Percentiles rank a stretch among this genome's conserved stretches.
Conservation (phyloP, 2,329 filamentous ascomycete species). For the Ceratocystis alfenasii region DNA sequence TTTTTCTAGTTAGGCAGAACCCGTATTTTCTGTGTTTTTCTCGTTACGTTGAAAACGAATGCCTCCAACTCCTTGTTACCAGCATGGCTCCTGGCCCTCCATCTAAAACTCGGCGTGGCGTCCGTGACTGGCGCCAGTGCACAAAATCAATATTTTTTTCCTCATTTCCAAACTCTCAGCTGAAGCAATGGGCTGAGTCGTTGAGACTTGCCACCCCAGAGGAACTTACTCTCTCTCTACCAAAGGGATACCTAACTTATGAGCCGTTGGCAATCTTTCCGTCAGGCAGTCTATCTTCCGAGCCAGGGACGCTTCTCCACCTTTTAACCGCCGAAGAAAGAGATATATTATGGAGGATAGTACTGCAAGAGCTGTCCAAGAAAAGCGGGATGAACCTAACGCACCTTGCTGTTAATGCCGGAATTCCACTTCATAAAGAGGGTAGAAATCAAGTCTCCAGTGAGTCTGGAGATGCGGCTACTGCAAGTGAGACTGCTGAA, state of each 20-base stretch:
- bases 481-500: slow-evolving; percentile 17
- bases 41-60: not conserved
- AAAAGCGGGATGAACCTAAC: slow-evolving; percentile 37
- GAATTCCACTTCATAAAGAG: slow-evolving; percentile 39
- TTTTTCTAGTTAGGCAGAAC: not conserved
- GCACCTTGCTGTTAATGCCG: slow-evolving; percentile 49
- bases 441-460: not conserved
- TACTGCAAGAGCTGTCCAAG: slow-evolving; percentile 38
- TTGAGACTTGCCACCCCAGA: not conserved
- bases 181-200: slow-evolving; percentile 8
- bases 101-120: slow-evolving; percentile 15
- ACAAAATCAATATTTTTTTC: slow-evolving; percentile 12
- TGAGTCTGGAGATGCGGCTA: slow-evolving; percentile 15
- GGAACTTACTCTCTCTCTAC: slow-evolving; percentile 10
- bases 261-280: slow-evolving; percentile 50
- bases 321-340: slow-evolving; percentile 25
- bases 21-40: not conserved
- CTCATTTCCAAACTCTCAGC: slow-evolving; percentile 4
- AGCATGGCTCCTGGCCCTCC: not conserved
- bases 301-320: slow-evolving; percentile 34
- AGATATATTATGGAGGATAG: slow-evolving; percentile 36
- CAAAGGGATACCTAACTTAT: slow-evolving; percentile 44
- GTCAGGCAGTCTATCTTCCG: slow-evolving; percentile 42
- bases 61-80: no score
- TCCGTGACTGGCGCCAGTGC: slow-evolving; percentile 18